Base-by-base conservation (phyloP, 2,329 filamentous ascomycete species). In the Aspergillaceae sp. region DNA sequence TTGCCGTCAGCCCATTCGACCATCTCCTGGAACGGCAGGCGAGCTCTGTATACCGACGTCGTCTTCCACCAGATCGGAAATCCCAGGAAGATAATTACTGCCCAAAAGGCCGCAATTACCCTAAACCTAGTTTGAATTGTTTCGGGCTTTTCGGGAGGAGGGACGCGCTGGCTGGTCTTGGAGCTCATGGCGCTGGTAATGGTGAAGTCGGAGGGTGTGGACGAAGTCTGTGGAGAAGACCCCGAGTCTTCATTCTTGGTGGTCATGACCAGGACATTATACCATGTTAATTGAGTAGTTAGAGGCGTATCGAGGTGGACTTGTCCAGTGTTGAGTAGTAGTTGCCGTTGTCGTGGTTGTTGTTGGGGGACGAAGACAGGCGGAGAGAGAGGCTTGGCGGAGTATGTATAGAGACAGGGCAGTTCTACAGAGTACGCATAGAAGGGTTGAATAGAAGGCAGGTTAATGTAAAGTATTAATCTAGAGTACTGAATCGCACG, bases 61-160 rank as follows among this genome's bases (percentile, higher is more conserved):
- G 92, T 97, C 65, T 82, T 83, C 82, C 88, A 94, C 92, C 92
- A 98, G 78, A 94, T 84, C 47, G 92, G 92, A 54, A 98, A 66
- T 2, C 92, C 92, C 4, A 98, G 70, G 29, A 84, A 77, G 5
- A 94, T 64, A 5, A 94, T 87, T 34, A 97, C 81, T 4, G 82
- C 73, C 92, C 92, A 98, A 67, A 96, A 97, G 6, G 91, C 91
- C 51, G 86, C 65, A 51, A 98, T 82, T 43, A 97, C 84, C 51
- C 75, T 74, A 41, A 80, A 79, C 45, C 92, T 83, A 48, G 84
- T 79, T 61, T 78, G 79, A 43, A 84, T 73, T 52, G 84, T 82
- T 54, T 83, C 76, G 19, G 78, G 70, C 52, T 80, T 84, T 71
- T 97, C 90, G 29, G 87, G 83, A 34, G 90, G 87, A n/a, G 87